Percentiles rank a stretch among this genome's conserved stretches.
Evolutionary conservation across 495 filamentous ascomycete genomes (phyloP).

Genomic region (Neurospora sp.): DNA sequence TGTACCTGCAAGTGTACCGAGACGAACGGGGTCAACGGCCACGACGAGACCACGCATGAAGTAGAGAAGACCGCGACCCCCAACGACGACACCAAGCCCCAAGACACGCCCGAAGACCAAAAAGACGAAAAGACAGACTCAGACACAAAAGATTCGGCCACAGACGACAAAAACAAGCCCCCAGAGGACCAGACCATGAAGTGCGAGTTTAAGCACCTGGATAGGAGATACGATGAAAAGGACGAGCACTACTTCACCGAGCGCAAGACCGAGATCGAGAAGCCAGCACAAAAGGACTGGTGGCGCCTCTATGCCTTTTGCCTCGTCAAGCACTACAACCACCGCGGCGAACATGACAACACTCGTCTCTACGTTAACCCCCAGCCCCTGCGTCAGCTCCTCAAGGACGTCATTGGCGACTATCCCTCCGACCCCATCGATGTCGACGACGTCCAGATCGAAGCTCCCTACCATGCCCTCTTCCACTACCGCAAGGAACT

Average conservation of each 20-base stretch:
- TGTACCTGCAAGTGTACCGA: not conserved
- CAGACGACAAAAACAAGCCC: not conserved
- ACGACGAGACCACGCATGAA: not conserved
- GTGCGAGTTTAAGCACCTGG: slow-evolving; percentile 30
- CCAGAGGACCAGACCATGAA: slow-evolving; percentile 21
- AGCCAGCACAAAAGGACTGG: slow-evolving; percentile 26
- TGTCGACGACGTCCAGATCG: slow-evolving; percentile 21
- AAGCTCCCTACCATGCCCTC: slow-evolving; percentile 21
- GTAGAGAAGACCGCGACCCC: not conserved
- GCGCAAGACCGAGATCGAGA: slow-evolving; percentile 16
- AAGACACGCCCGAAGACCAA: not conserved
- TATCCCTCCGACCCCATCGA: slow-evolving; percentile 23
- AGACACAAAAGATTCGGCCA: not conserved
- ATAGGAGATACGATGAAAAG: slow-evolving; percentile 17
- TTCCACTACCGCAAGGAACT: slow-evolving; percentile 24
- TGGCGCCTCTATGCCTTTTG: slow-evolving; percentile 27
- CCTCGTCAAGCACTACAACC: slow-evolving; percentile 18
- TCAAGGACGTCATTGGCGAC: slow-evolving; percentile 20
- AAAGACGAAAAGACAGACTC: not conserved
- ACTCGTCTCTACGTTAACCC: slow-evolving; percentile 24
- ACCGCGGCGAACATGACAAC: slow-evolving; percentile 11
- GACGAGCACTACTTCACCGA: slow-evolving; percentile 21
- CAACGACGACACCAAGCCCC: not conserved
- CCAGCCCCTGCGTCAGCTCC: slow-evolving; percentile 21
- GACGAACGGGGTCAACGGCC: not conserved